Evolutionary conservation across 257 asterid species (phyloP), one percentile per base, ranked within the genome.

Genomic region (Knoxia roxburghii): DNA sequence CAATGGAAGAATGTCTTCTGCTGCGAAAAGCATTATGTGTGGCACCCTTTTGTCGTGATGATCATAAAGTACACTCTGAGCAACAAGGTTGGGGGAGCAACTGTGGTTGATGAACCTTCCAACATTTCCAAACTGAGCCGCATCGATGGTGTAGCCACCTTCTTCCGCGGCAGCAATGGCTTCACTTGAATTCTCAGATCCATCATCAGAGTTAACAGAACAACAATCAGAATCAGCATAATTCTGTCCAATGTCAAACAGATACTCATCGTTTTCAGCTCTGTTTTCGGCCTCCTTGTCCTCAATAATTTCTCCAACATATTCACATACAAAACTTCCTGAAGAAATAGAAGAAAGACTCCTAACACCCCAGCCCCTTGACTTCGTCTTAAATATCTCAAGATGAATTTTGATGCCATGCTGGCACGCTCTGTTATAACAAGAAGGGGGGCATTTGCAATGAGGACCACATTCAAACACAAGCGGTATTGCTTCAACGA

Each of bases 341-440:
- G 97, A 88, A 72, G 97, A 82, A 58, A 94, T 81, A 3, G 86
- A 85, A 68, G 80, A 67, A 13, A 77, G 68, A 54, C 96, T 79
- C 77, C 99, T 83, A 26, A 94, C 85, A 20, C 99, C 99, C 99
- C 97, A 94, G 30, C 99, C 99, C 58, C 97, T 82, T 1, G 77
- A 69, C 68, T 82, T 75, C 0, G 99, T 94, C 79, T 88, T 90
- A 79, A 94, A 94, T 59, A 94, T 69, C 86, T 94, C 97, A 8
- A 94, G 87, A 61, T 64, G 83, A 70, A 80, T 50, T 67, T 70
- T 84, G 65, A 83, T 77, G 45, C 99, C 98, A 3, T 78, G 85
- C 73, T 94, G 97, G 65, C 77, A 73, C 69, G 84, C 88, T 70
- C 96, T 73, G 40, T 90, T 94, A 53, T 86, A 82, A 86, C 97